Evolutionary conservation across 208 protist genomes (phyloP), one percentile per base, ranked within the genome.

Genomic region (Crithidia bombi): DNA sequence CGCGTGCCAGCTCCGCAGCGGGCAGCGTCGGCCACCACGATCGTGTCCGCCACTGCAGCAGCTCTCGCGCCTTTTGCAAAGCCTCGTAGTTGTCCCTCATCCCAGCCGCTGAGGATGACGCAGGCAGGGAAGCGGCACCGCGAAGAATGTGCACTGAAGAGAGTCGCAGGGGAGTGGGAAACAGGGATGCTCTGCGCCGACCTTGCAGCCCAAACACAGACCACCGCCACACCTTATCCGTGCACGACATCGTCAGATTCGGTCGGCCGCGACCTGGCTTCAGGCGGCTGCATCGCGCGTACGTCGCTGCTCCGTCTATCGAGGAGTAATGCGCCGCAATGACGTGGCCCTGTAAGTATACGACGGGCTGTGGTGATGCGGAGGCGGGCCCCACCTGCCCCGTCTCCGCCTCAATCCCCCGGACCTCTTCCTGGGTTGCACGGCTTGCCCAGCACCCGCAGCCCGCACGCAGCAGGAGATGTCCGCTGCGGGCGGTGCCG

Each of bases 181-280:
- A 82, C 12, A 95, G 30, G 11, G 39, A 15, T 3, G 62, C 55
- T 17, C 82, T 75, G 21, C 86, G 75, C 25, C 69, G 30, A 9
- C 90, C 90, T 67, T 94, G 86, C 50, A 97, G 35, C 23, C 93
- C 93, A 33, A 87, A 35, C 43, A 71, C 65, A 50, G 57, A 68
- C 91, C 93, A 97, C 38, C 85, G 79, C 74, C 86, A 86, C 28
- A 97, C 67, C 59, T 97, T 97, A 71, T 97, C 93, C 0, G 81
- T 90, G 78, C 93, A 97, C 21, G 88, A 95, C 93, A 97, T 96
- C 61, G 75, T 84, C 44, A 95, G 69, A 61, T 89, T 95, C 23
- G 82, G 73, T 7, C 64, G 68, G 0, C 93, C 93, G 28, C 85
- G 83, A 21, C 93, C 93, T 23, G 93, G 93, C 71, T 97, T 97